phyloP scores from a whole-genome alignment of 2,329 filamentous ascomycete genomes.

The Penicillium capsulatum region DNA sequence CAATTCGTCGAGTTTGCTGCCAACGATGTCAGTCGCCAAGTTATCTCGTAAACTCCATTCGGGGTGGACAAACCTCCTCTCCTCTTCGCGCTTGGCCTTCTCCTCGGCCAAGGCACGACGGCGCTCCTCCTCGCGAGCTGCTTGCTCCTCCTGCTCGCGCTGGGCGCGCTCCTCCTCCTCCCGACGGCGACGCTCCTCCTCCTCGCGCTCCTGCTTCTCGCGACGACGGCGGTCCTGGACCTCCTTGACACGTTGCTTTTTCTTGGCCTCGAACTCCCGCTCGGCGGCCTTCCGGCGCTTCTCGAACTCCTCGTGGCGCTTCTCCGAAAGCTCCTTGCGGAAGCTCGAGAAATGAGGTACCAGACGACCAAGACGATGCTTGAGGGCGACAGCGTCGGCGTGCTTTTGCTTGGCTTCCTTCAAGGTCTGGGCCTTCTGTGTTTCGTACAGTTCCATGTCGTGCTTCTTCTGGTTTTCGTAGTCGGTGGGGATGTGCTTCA shows the following conservation, averaged over 20 bases:
- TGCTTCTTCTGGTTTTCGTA: constrained; percentile 76
- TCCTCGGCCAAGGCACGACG: constrained; percentile 70
- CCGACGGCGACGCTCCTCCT: constrained; percentile 68
- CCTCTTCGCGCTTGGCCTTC: constrained; percentile 56
- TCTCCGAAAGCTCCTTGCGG: constrained; percentile 74
- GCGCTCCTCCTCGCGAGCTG: constrained; percentile 73
- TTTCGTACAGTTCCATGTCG: constrained; percentile 77
- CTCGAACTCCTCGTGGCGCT: constrained; percentile 92
- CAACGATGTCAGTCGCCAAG: constrained; percentile 32
- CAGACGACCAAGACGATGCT: constrained; percentile 82
- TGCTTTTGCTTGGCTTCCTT: constrained; percentile 81
- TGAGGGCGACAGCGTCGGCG: constrained; percentile 85
- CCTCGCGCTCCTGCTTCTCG: constrained; percentile 80
- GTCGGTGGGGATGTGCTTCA: constrained; percentile 83
- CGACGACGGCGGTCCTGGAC: constrained; percentile 75
- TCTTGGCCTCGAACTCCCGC: constrained; percentile 88
- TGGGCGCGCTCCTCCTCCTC: constrained; percentile 83
- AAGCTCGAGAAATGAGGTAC: constrained; percentile 82
- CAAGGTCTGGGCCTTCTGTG: constrained; percentile 70
- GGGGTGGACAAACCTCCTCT: constrained; percentile 51
- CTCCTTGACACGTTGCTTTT: constrained; percentile 81
- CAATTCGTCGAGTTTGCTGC: constrained; percentile 59
- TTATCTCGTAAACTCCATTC: neutral
- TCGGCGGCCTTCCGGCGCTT: constrained; percentile 87
- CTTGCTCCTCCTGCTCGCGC: constrained; percentile 81